Evolutionary conservation across 305 asterid genomes (phyloP).

Genomic region (Solanum aculeatissimum): DNA sequence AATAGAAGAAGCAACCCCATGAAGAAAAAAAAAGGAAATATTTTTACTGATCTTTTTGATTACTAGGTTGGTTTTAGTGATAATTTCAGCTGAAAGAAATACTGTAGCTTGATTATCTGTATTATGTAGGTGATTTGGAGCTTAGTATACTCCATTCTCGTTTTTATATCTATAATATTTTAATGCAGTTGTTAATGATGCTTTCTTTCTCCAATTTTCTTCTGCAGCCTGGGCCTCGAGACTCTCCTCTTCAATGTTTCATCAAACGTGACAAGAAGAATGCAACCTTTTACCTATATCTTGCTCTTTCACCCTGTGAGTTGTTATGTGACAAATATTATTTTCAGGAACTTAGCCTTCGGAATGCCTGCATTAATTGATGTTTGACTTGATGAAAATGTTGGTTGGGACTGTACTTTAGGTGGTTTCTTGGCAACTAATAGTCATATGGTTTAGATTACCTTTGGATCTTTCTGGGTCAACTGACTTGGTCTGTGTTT

Average conservation of each 20-base stretch:
- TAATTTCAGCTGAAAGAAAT: neutral
- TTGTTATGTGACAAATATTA: neutral
- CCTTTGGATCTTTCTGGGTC: conserved; percentile 2
- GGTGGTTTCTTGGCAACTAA: neutral
- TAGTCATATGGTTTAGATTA: neutral
- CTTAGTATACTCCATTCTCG: neutral
- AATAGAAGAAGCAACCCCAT: neutral
- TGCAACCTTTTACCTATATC: conserved; percentile 62
- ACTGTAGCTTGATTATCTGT: neutral
- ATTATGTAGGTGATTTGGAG: neutral
- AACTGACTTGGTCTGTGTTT: conserved; percentile 10
- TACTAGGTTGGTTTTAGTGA: neutral
- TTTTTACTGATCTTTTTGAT: neutral
- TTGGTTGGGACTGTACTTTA: neutral
- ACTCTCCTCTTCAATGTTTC: conserved; percentile 65
- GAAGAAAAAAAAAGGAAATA: neutral
- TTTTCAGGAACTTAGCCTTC: neutral
- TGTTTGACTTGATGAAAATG: neutral
- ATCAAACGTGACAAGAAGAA: conserved; percentile 94
- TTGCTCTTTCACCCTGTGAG: conserved; percentile 83
- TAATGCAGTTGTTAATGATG: neutral
- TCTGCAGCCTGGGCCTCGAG: conserved; percentile 89
- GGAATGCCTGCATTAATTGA: neutral
- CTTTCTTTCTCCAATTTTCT: neutral
- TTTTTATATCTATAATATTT: neutral